Percentiles rank a stretch among this genome's conserved stretches.
These are phyloP conservation scores for Wallacemonas collosoma DNA, from an alignment of 208 protist species.

Conservation along the genomic window DNA sequence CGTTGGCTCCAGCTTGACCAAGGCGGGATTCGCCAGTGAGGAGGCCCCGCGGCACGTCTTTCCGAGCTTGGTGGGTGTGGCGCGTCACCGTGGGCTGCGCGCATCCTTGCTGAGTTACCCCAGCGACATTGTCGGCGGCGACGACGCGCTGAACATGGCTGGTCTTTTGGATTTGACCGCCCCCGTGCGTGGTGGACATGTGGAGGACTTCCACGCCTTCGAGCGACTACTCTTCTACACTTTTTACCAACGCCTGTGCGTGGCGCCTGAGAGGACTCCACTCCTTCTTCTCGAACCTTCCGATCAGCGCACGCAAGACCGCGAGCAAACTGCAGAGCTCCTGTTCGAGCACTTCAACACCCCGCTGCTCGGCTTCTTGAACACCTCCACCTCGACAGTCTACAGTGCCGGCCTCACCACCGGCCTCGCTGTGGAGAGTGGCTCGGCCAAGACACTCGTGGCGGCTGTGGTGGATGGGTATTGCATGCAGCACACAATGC, in stretches of 20 bases:
- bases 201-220: constrained; percentile 75
- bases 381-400: constrained; percentile 94
- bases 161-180: constrained; percentile 54
- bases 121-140: constrained; percentile 64
- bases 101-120: constrained; percentile 66
- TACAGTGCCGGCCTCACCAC: constrained; percentile 98
- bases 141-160: constrained; percentile 57
- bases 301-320: constrained; percentile 92
- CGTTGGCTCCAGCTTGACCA: constrained; percentile 93
- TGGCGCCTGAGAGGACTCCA: constrained; percentile 56
- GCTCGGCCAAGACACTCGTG: constrained; percentile 98
- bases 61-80: constrained; percentile 74
- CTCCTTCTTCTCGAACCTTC: constrained; percentile 98
- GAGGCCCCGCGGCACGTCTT: constrained; percentile 93
- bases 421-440: constrained; percentile 98
- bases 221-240: constrained; percentile 88
- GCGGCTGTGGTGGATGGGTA: constrained; percentile 98
- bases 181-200: constrained; percentile 66
- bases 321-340: constrained; percentile 92
- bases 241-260: constrained; percentile 62
- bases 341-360: constrained; percentile 99
- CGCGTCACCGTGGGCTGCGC: constrained; percentile 59
- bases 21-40: constrained; percentile 95
- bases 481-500: constrained; percentile 65
- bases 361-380: constrained; percentile 91